Evolutionary conservation across 129 eudicot species (phyloP).

Genomic region (Solidago caesia): DNA sequence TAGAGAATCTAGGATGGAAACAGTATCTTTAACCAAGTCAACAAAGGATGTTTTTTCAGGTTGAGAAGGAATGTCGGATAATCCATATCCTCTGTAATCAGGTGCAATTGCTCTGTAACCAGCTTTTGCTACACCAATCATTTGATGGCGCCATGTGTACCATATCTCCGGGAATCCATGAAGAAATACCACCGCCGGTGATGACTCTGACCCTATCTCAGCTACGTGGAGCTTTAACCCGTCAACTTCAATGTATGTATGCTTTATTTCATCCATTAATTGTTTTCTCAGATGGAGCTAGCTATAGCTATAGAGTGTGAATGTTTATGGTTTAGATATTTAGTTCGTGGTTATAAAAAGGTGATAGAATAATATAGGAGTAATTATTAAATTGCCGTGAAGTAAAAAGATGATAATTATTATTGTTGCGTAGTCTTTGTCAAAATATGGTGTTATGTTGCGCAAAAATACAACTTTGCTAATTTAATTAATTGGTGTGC

Average conservation of each 20-base stretch:
- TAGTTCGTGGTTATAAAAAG: background rate
- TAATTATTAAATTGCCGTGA: too few species aligned
- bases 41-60: conserved; percentile 35
- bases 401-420: too few species aligned
- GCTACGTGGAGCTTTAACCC: conserved; percentile 39
- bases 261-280: conserved; percentile 26
- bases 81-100: conserved; percentile 39
- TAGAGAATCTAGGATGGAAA: conserved; percentile 31
- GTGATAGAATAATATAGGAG: background rate
- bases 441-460: too few species aligned
- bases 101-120: conserved; percentile 35
- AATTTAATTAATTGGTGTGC: too few species aligned
- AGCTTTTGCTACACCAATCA: conserved; percentile 31
- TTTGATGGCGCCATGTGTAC: conserved; percentile 40
- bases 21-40: conserved; percentile 39
- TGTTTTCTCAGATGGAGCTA: background rate
- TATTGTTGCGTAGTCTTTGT: too few species aligned
- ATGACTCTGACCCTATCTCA: conserved; percentile 22
- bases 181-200: conserved; percentile 24
- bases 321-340: too few species aligned
- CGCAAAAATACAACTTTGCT: too few species aligned
- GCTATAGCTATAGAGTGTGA: background rate
- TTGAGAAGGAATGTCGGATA: conserved; percentile 31
- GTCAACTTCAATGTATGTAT: conserved; percentile 20
- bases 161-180: conserved; percentile 42